Conservation (phyloP, 441 rosid genomes). For the Pelargonium australe region DNA sequence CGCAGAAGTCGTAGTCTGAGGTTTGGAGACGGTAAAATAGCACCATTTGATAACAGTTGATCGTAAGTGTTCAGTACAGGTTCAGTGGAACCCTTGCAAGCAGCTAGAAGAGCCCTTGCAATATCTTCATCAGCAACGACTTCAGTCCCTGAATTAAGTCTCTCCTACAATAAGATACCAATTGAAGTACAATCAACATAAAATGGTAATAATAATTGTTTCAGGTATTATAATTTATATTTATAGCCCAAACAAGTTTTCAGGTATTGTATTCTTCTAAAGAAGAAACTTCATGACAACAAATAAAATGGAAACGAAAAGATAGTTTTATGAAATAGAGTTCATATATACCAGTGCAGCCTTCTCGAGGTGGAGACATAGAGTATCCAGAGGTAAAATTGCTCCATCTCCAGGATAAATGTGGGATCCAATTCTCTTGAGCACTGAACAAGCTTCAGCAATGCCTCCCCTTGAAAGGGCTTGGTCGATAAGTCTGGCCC, state of each 20-base stretch:
- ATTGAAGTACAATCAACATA: slow-evolving; percentile 1
- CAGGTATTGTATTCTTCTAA: not conserved
- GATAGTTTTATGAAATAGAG: slow-evolving; percentile 7
- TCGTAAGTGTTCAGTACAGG: slow-evolving; percentile 83
- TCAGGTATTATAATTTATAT: not conserved
- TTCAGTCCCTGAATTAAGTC: slow-evolving; percentile 57
- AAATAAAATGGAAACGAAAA: not conserved
- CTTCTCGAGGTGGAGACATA: slow-evolving; percentile 95
- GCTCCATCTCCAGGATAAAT: slow-evolving; percentile 92
- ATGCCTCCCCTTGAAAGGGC: slow-evolving; percentile 85
- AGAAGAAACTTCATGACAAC: not conserved
- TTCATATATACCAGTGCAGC: slow-evolving; percentile 61
- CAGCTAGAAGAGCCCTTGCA: slow-evolving; percentile 76
- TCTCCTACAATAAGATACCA: slow-evolving; percentile 50
- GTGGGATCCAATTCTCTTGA: slow-evolving; percentile 80
- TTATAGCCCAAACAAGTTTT: not conserved
- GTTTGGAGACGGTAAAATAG: slow-evolving; percentile 68
- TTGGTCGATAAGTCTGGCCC: slow-evolving; percentile 90
- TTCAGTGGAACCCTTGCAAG: slow-evolving; percentile 89
- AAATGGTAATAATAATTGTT: not conserved
- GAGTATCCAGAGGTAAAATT: slow-evolving; percentile 68
- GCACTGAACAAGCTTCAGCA: slow-evolving; percentile 84
- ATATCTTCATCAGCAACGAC: slow-evolving; percentile 78
- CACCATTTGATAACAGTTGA: slow-evolving; percentile 70
- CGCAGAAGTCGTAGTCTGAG: slow-evolving; percentile 74